Base-by-base conservation (phyloP, 2,329 filamentous ascomycete genomes). In the Botrytis fabae region DNA sequence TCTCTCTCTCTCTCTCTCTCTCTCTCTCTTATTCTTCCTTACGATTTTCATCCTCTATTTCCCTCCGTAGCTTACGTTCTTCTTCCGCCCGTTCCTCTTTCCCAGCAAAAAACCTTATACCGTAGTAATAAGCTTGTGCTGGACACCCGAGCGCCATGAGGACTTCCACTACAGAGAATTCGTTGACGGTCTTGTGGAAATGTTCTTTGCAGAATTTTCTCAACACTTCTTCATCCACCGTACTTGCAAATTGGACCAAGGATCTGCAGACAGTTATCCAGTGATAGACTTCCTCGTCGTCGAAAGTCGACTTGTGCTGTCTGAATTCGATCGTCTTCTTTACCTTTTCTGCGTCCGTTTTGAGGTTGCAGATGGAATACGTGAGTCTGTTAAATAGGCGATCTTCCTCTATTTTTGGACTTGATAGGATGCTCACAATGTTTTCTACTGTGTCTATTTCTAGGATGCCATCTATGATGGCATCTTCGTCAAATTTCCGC, bases 301-400 rank as follows among this genome's bases (percentile, higher is more conserved):
- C 62, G 1, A 72, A 16, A 18, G 63, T 65, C 25, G 70, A 72
- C 14, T 46, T 42, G 28, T 72, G 70, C 16, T 72, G 70, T 54
- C 70, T 65, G n/a, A 68, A 72, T 22, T 72, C 70, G 38, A 72
- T 59, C 9, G 70, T 68, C 25, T 57, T 72, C 48, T 72, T 68
- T 2, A 72, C 44, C 12, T 71, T 71, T 44, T 64, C 69, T 12
- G 2, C 22, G 2, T 12, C 18, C 2, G 44, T 42, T 64, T 25
- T 25, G 9, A 71, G 18, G 60, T 64, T 71, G 16, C 59, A 61
- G 6, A 63, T 61, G 4, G 57, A 60, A 46, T 62, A 70, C 20
- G 28, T 70, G 10, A 62, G 54, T 46, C 68, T 46, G 16, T 69
- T 25, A 3, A 3, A 42, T 7, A 42, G n/a, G 18, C 48, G 35